Evolutionary conservation across 1,139 yeast species (phyloP).

Genomic region (Groenewaldozyma sp.): DNA sequence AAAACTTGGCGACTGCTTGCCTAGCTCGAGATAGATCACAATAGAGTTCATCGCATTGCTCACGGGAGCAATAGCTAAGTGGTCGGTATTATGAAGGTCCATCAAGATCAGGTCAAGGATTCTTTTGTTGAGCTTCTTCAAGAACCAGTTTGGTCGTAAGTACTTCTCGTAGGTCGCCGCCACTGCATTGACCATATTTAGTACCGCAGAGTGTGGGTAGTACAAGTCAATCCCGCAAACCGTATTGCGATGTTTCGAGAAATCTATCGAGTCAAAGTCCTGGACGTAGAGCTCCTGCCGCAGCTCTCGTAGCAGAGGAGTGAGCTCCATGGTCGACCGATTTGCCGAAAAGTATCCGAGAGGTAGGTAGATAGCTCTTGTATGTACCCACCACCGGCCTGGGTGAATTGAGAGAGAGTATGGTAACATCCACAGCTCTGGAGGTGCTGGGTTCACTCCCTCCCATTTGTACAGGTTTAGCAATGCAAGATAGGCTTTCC

Average conservation of each 20-base stretch:
- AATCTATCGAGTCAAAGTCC: constrained; percentile 61
- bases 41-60: constrained; percentile 77
- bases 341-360: constrained; percentile 70
- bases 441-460: constrained; percentile 97
- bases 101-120: constrained; percentile 60
- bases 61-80: constrained; percentile 88
- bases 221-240: constrained; percentile 91
- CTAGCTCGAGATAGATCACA: constrained; percentile 61
- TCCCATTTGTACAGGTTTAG: constrained; percentile 85
- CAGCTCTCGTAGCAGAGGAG: constrained; percentile 53
- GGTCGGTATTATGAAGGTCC: constrained; percentile 71
- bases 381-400: constrained; percentile 98
- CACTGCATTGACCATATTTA: constrained; percentile 54
- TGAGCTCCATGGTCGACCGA: constrained; percentile 47
- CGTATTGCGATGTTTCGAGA: constrained; percentile 60
- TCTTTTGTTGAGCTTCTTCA: constrained; percentile 41
- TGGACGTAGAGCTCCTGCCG: constrained; percentile 67
- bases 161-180: constrained; percentile 58
- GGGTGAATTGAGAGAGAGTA: constrained; percentile 80
- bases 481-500: constrained; percentile 80
- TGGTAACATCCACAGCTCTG: constrained; percentile 88
- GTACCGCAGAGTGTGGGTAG: constrained; percentile 73
- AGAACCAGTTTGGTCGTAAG: constrained; percentile 67
- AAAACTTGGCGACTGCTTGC: constrained; percentile 56
- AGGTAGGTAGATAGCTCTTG: constrained; percentile 84